Evolutionary conservation across 1,284 basidiomycete genomes (phyloP), one percentile per base, ranked within the genome.

Genomic region (Wolfiporia cocos): DNA sequence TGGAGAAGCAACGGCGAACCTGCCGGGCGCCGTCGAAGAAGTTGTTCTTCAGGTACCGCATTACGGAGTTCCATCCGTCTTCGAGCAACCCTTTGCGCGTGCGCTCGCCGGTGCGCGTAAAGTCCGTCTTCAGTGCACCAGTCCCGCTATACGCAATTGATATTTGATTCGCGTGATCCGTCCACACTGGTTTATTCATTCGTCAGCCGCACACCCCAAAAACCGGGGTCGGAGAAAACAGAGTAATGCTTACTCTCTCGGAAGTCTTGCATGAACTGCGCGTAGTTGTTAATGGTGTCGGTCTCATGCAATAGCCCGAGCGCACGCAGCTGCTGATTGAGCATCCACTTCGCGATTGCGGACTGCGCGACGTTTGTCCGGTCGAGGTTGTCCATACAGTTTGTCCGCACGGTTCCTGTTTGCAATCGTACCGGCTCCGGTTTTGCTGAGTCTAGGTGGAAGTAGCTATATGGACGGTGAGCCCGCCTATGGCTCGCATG

Each of bases 341-440:
- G 68, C 1, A 78, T 85, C 76, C 84, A 87, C 61, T 89, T 92
- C 17, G 85, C 93, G 37, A 96, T 63, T 3, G 92, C 78, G 17
- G 87, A 83, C 60, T 99, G 96, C 5, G 93, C 87, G 34, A 99
- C 95, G 62, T 98, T 99, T 29, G 96, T 99, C 37, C 96, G 80
- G 61, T 99, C 94, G 36, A 97, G 73, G 57, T 94, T 96, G 65
- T 94, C 92, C 91, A 95, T 95, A 62, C 91, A 93, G 57, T 93
- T 93, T 7, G 90, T 90, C 28, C 91, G 76, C 26, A 90, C 73
- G 30, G 75, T 70, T 20, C 87, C 88, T 23, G 57, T 68, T 58
- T 92, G 90, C 34, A 71, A 60, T 48, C 68, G 71, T 21, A 75
- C 59, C 1, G 79, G 76, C 17, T 68, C 64, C 1, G 65, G 47